These are phyloP conservation scores for Fusarium sp. DNA, from an alignment of 2,329 filamentous ascomycete genomes.

Conservation along the genomic window DNA sequence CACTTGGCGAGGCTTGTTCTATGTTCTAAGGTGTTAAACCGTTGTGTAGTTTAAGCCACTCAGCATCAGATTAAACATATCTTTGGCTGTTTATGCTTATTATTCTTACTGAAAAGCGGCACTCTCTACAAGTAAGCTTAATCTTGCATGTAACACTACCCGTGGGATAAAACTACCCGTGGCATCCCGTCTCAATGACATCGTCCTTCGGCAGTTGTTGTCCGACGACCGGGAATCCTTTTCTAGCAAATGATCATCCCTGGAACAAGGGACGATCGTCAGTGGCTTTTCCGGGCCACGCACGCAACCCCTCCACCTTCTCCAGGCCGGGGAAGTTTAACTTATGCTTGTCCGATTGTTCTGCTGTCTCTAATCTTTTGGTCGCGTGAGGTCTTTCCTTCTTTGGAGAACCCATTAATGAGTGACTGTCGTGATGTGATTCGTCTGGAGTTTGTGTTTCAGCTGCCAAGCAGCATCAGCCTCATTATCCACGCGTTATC, in stretches of 20 bases:
- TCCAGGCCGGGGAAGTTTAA: constrained; percentile 1
- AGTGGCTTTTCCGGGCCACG: constrained; percentile 29
- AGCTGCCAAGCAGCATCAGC: constrained; percentile 33
- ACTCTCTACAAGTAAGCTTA: background rate
- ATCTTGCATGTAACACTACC: background rate
- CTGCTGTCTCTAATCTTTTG: background rate
- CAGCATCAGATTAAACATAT: background rate
- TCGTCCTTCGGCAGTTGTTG: constrained; percentile 11
- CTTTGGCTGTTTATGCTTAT: constrained; percentile 22
- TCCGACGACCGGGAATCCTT: background rate
- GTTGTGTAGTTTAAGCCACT: background rate
- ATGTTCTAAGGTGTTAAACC: background rate
- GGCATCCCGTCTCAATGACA: constrained; percentile 1
- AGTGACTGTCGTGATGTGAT: background rate
- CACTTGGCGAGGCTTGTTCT: constrained; percentile 3
- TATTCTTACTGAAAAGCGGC: background rate
- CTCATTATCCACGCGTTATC: constrained; percentile 36
- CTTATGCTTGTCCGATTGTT: constrained; percentile 21
- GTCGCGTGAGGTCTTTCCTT: constrained; percentile 36
- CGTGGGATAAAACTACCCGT: background rate
- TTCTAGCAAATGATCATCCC: background rate
- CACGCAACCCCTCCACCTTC: constrained; percentile 20
- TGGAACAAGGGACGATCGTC: constrained; percentile 9
- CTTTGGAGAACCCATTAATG: background rate
- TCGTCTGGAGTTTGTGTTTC: constrained; percentile 1